Evolutionary conservation across 805 yeast genomes (phyloP), one percentile per base, ranked within the genome.

Genomic region (Saturnispora zaruensis): DNA sequence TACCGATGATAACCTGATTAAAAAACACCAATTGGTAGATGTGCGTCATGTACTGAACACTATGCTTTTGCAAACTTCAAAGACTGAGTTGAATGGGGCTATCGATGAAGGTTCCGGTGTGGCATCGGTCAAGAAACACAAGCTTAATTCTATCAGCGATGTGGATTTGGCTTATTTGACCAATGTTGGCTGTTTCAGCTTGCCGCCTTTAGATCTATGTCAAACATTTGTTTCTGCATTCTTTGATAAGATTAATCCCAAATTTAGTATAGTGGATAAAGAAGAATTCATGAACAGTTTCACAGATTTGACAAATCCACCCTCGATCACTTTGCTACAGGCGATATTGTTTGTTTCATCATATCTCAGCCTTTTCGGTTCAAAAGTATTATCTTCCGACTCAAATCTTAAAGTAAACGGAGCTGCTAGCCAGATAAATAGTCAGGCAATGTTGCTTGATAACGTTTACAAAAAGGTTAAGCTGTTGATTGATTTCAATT

Each of bases 381-480:
- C 40, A 36, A 36, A 1, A 20, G 8, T 36, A 36, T 18, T 8
- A 16, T 9, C n/a, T 4, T 36, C 40, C 4, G 23, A 16, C 21
- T 36, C 40, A 7, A 23, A 36, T 18, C 5, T 20, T 5, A 36
- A 36, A 16, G 9, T 5, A 14, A 18, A 7, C 18, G 32, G 32
- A 28, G 23, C 23, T 20, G 21, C 13, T 18, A 16, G 21, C 21
- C 21, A 8, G 76, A 59, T 57, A 20, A 33, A 61, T 69, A 41
- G 75, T 70, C 84, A 44, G 67, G 77, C 46, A 3, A 46, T 45
- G 30, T 51, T 56, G 2, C 40, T 52, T 46, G 66, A 77, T 49
- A 78, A 87, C 4, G 77, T 87, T 52, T 81, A 79, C 65, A 75
- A 79, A 55, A 72, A 95, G 16, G 90, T 89, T 3, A 82, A 82